Evolutionary conservation across 179 eudicot species (phyloP).

Genomic region (Vitellaria paradoxa): DNA sequence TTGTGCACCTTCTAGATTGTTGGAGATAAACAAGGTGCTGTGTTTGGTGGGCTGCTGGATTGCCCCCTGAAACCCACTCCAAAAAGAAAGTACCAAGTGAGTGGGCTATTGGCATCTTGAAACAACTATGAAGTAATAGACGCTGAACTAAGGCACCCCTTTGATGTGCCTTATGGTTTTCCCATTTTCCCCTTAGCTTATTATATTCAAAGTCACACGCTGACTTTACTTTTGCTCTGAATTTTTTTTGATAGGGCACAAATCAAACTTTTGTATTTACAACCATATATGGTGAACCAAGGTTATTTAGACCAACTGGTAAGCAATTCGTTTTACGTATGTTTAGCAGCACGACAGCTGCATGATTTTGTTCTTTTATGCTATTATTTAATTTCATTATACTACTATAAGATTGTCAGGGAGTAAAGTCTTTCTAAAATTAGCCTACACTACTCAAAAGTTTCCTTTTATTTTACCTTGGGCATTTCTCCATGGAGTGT

Average conservation of each 20-base stretch:
- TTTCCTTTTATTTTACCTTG: no score
- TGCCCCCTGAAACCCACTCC: constrained; percentile 79
- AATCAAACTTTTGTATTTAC: constrained; percentile 86
- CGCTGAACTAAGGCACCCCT: not conserved
- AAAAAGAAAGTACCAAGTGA: constrained; percentile 88
- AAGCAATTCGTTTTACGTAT: constrained; percentile 16
- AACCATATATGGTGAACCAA: constrained; percentile 81
- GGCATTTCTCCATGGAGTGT: no score
- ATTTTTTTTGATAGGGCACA: constrained; percentile 66
- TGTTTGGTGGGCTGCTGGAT: constrained; percentile 91
- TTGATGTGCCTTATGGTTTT: not conserved
- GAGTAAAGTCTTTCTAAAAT: no score
- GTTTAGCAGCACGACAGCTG: not conserved
- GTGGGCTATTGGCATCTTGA: constrained; percentile 21
- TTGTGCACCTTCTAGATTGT: constrained; percentile 49
- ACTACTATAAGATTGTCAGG: no score
- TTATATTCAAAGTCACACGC: not conserved
- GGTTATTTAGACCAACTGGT: constrained; percentile 95
- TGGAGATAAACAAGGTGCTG: constrained; percentile 90
- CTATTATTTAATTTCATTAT: no score
- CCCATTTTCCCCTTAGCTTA: constrained; percentile 7
- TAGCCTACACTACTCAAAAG: no score
- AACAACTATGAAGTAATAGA: not conserved
- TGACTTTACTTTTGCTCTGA: not conserved
- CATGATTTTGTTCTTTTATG: not conserved